These are phyloP conservation scores for Salinomyces thailandicus DNA, from an alignment of 2,329 filamentous ascomycete genomes.

Conservation along the genomic window DNA sequence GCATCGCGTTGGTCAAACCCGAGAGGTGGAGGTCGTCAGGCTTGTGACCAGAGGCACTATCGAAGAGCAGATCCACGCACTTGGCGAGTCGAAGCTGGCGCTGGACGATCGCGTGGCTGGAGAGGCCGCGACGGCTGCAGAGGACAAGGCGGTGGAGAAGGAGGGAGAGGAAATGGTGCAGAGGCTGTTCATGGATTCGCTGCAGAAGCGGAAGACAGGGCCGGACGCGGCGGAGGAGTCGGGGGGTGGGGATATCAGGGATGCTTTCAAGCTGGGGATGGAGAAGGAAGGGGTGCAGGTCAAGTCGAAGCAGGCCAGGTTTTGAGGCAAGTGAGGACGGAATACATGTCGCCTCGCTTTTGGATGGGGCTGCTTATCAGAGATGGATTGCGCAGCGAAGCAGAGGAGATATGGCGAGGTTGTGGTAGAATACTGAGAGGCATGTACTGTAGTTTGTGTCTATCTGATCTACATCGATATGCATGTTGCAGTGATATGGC, in stretches of 20 bases:
- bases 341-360: too few relatives aligned
- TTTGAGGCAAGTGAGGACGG: slow-evolving; percentile 2
- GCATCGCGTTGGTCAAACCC: slow-evolving; percentile 83
- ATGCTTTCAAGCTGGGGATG: slow-evolving; percentile 31
- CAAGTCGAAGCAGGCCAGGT: slow-evolving; percentile 20
- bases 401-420: too few relatives aligned
- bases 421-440: too few relatives aligned
- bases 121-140: slow-evolving; percentile 34
- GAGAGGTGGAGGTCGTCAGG: slow-evolving; percentile 81
- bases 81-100: slow-evolving; percentile 86
- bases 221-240: slow-evolving; percentile 3
- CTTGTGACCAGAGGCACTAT: slow-evolving; percentile 74
- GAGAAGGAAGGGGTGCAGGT: slow-evolving; percentile 33
- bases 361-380: not conserved
- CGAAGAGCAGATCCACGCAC: slow-evolving; percentile 83
- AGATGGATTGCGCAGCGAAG: not conserved
- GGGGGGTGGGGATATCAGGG: slow-evolving; percentile 28
- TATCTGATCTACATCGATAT: too few relatives aligned
- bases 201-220: slow-evolving; percentile 11
- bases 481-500: too few relatives aligned
- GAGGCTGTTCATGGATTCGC: slow-evolving; percentile 28
- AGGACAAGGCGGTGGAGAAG: slow-evolving; percentile 30
- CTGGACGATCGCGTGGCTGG: slow-evolving; percentile 67
- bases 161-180: slow-evolving; percentile 26
- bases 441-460: too few relatives aligned